Base-by-base conservation (phyloP, 2,329 filamentous ascomycete genomes). In the Cytospora schulzeri region DNA sequence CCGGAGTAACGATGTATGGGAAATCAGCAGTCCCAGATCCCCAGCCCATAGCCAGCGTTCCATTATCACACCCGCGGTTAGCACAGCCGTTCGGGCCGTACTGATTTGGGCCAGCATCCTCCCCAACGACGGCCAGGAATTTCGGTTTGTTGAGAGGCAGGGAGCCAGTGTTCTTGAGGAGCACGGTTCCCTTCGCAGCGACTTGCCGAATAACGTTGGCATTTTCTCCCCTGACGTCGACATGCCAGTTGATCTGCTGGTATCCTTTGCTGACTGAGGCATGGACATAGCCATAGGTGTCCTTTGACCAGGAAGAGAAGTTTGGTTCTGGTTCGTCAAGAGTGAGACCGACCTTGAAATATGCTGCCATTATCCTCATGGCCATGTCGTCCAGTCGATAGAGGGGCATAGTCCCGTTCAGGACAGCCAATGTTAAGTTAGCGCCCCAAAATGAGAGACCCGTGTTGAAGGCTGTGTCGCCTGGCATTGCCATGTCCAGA, bases 361-460 rank as follows among this genome's bases (percentile, higher is more conserved):
- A 87, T 50, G 87, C 81, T 6, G 88, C 83, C 86, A 90, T 89
- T 73, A 91, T 96, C 70, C 95, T 88, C 76, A 92, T 90, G 6
- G 87, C 91, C 89, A 97, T 96, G 73, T 98, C 95, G 70, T 97
- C 93, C 12, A 98, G 75, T 58, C 94, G 87, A 85, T 91, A 96
- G 70, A 91, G 87, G 0, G 94, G 92, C 35, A 98, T 80, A 0
- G 93, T 97, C 41, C 93, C 93, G 73, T 98, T 97, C 70, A 96
- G 77, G 7, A 97, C 88, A 1, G 91, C 91, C 56, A 96, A 80
- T 2, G 94, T 97, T 70, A 98, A 77, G 76, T 98, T 98, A 31
- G 88, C 80, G 12, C 94, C 94, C 90, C 91, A 97, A 81, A 83
- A 96, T 22, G 88, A 89, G 58, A 78, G 76, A 8, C 91, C 91